These are phyloP conservation scores for Blumeriella jaapii DNA, from an alignment of 2,329 filamentous ascomycete species.

Conservation along the genomic window DNA sequence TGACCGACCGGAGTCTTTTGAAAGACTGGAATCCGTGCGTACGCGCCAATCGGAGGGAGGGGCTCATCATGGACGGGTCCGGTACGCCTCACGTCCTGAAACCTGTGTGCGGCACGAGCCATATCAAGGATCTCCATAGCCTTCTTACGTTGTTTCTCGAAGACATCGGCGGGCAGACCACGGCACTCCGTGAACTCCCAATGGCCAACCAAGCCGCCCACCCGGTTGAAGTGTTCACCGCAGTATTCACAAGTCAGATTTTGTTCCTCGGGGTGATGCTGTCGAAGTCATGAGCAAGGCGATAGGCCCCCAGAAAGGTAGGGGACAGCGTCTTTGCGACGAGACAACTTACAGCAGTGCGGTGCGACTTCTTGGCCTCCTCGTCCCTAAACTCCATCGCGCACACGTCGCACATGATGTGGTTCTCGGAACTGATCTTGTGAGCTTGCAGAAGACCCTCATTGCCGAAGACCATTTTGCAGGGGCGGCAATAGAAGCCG, in stretches of 20 bases:
- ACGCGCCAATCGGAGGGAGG: neutral
- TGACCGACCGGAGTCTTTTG: neutral
- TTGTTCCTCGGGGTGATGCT: constrained; percentile 16
- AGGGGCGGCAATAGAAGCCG: constrained; percentile 3
- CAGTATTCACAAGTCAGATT: constrained; percentile 15
- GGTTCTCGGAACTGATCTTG: constrained; percentile 1
- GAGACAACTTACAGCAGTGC: constrained; percentile 2
- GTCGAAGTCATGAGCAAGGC: too few species aligned
- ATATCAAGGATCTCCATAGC: constrained; percentile 1
- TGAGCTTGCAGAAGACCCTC: constrained; percentile 2
- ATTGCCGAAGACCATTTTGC: neutral
- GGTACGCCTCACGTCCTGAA: constrained; percentile 4
- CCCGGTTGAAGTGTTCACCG: constrained; percentile 11
- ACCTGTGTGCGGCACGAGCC: constrained; percentile 1
- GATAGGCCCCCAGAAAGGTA: neutral
- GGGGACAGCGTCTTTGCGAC: neutral
- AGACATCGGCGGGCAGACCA: constrained; percentile 1
- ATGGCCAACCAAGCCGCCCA: constrained; percentile 17
- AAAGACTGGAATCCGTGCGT: neutral
- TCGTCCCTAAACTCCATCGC: constrained; percentile 8
- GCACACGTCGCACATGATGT: constrained; percentile 8
- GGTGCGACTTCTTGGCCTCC: constrained; percentile 7
- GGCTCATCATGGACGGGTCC: constrained; percentile 1
- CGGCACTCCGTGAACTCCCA: constrained; percentile 14
- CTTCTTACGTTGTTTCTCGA: constrained; percentile 5